Evolutionary conservation across 2,329 filamentous ascomycete genomes (phyloP).

Genomic region (Fusarium brachygibbosum): DNA sequence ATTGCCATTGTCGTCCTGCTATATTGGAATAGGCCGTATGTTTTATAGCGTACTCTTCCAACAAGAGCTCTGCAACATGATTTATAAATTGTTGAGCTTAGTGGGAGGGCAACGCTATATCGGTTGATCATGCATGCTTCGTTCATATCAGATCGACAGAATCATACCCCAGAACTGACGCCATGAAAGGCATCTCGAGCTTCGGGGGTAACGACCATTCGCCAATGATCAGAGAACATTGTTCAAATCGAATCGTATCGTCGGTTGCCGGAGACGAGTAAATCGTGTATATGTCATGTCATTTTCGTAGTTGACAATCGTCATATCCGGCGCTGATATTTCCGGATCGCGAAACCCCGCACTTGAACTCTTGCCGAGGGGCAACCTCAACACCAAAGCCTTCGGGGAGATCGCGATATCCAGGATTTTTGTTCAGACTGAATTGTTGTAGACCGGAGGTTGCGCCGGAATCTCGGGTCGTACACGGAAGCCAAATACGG

Average conservation of each 20-base stretch:
- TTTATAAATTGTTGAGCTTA: neutral
- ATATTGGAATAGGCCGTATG: too few species aligned
- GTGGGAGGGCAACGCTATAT: neutral
- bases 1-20: neutral
- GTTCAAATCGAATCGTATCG: neutral
- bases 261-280: neutral
- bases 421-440: constrained; percentile 3
- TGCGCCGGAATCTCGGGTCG: constrained; percentile 42
- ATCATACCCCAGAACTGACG: neutral
- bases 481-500: constrained; percentile 39
- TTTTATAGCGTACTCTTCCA: neutral
- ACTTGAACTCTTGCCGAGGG: constrained; percentile 27
- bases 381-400: constrained; percentile 18
- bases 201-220: neutral
- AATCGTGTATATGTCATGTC: constrained; percentile 1
- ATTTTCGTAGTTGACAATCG: neutral
- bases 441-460: constrained; percentile 17
- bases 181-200: neutral
- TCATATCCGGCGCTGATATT: constrained; percentile 11
- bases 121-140: neutral
- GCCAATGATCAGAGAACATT: neutral
- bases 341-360: constrained; percentile 33
- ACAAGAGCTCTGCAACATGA: neutral
- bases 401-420: neutral
- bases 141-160: neutral